phyloP scores from a whole-genome alignment of 2,329 filamentous ascomycete species.

The Lecanicillium sp. region DNA sequence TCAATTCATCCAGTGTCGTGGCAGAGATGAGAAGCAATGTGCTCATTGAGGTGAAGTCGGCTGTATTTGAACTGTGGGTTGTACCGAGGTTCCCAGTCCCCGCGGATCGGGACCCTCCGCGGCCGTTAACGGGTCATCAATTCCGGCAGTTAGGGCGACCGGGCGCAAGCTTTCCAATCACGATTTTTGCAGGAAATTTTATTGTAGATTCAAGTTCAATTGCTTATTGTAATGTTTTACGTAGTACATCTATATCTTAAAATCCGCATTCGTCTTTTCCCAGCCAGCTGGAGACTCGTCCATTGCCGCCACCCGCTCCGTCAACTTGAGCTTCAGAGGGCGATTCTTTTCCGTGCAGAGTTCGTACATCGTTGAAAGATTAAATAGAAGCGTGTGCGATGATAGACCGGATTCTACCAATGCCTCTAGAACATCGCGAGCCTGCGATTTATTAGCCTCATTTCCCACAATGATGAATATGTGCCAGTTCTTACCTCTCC shows the following conservation, averaged over 20 bases:
- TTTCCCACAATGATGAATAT: not conserved
- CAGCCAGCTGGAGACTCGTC: slow-evolving; percentile 52
- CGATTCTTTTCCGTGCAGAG: slow-evolving; percentile 73
- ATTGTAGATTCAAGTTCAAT: not conserved
- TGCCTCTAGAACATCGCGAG: slow-evolving; percentile 57
- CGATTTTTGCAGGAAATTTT: too few relatives aligned
- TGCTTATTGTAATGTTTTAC: not conserved
- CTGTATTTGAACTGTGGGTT: too few relatives aligned
- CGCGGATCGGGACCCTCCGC: too few relatives aligned
- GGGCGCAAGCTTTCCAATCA: too few relatives aligned
- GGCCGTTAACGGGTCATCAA: too few relatives aligned
- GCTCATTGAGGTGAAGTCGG: too few relatives aligned
- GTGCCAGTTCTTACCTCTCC: slow-evolving; percentile 46
- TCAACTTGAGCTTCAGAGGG: slow-evolving; percentile 61
- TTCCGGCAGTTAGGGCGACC: too few relatives aligned
- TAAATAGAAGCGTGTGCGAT: slow-evolving; percentile 80
- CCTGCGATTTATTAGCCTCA: slow-evolving; percentile 32
- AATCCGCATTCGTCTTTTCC: slow-evolving; percentile 66
- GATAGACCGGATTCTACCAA: slow-evolving; percentile 55
- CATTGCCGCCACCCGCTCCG: slow-evolving; percentile 58
- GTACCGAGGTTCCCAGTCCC: too few relatives aligned
- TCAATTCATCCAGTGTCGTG: too few relatives aligned
- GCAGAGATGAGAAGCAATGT: too few relatives aligned
- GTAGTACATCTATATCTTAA: slow-evolving; percentile 53
- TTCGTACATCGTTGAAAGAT: slow-evolving; percentile 86